Conservation (phyloP, 2,329 filamentous ascomycete species). For the Penicillium thymicola region DNA sequence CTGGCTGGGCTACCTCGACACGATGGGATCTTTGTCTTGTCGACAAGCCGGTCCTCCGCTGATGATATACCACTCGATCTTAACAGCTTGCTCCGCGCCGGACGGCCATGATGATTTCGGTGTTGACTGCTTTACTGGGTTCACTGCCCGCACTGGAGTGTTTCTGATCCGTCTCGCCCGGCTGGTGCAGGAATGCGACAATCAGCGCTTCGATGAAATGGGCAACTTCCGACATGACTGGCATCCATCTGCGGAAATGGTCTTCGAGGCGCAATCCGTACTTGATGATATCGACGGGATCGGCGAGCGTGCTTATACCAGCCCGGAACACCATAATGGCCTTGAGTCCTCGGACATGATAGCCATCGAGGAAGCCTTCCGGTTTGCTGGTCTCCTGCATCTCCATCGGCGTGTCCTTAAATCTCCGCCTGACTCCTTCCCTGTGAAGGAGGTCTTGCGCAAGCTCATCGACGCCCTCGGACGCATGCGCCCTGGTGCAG, state of each 20-base stretch:
- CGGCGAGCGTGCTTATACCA: conserved; percentile 38
- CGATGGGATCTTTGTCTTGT: conserved; percentile 69
- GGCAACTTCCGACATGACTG: conserved; percentile 54
- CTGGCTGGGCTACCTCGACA: conserved; percentile 82
- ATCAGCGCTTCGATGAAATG: conserved; percentile 58
- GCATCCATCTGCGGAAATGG: conserved; percentile 56
- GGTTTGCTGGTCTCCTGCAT: conserved; percentile 74
- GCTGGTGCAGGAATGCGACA: conserved; percentile 66
- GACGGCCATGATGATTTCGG: conserved; percentile 61
- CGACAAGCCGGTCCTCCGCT: conserved; percentile 53
- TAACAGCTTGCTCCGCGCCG: conserved; percentile 48
- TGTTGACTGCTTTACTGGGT: conserved; percentile 79
- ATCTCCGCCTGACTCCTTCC: conserved; percentile 53
- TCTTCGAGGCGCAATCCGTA: conserved; percentile 57
- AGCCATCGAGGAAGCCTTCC: conserved; percentile 73
- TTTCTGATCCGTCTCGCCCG: conserved; percentile 70
- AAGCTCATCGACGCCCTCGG: conserved; percentile 62
- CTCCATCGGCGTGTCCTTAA: conserved; percentile 70
- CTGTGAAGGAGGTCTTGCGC: conserved; percentile 62
- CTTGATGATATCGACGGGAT: conserved; percentile 61
- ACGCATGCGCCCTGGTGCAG: conserved; percentile 62
- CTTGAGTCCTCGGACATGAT: conserved; percentile 48
- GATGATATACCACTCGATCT: conserved; percentile 47
- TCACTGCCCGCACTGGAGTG: conserved; percentile 68
- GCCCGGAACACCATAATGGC: conserved; percentile 40